Conservation (phyloP, 805 yeast species). For the Starmerella potacharoeniae region DNA sequence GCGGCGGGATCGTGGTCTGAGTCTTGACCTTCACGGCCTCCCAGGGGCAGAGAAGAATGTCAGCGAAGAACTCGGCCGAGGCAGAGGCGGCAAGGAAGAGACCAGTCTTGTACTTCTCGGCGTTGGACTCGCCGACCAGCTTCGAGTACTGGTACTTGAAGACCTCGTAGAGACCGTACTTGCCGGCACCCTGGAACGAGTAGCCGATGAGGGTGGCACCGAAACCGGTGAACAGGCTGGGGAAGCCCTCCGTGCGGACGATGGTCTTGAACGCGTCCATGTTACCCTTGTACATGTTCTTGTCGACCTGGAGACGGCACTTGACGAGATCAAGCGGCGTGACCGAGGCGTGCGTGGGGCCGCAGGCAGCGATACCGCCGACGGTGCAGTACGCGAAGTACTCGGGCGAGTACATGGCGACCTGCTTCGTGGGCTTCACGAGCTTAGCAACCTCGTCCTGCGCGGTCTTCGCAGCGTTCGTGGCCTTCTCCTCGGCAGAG, state of each 20-base stretch:
- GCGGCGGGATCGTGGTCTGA: conserved; percentile 87
- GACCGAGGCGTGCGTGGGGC: conserved; percentile 89
- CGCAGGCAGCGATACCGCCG: conserved; percentile 79
- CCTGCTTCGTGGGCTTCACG: conserved; percentile 29
- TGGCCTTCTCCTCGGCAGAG: conserved; percentile 24
- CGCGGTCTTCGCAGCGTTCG: conserved; percentile 24
- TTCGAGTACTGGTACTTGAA: conserved; percentile 72
- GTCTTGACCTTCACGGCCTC: conserved; percentile 91
- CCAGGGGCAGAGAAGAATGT: conserved; percentile 78
- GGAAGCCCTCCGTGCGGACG: conserved; percentile 56
- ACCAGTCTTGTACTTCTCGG: conserved; percentile 55
- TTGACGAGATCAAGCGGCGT: conserved; percentile 91
- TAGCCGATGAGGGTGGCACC: conserved; percentile 91
- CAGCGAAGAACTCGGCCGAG: conserved; percentile 87
- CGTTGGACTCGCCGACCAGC: conserved; percentile 48
- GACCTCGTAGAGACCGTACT: conserved; percentile 86
- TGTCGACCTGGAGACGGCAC: conserved; percentile 81
- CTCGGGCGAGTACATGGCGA: conserved; percentile 47
- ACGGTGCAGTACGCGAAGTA: conserved; percentile 63
- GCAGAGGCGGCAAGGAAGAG: conserved; percentile 78
- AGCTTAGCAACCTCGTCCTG: conserved; percentile 29
- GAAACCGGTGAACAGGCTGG: conserved; percentile 71
- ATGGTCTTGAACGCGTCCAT: conserved; percentile 69
- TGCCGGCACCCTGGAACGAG: conserved; percentile 93
- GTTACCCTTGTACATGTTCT: conserved; percentile 60